Base-by-base conservation (phyloP, 495 filamentous ascomycete genomes). In the Cercophora newfieldiana region DNA sequence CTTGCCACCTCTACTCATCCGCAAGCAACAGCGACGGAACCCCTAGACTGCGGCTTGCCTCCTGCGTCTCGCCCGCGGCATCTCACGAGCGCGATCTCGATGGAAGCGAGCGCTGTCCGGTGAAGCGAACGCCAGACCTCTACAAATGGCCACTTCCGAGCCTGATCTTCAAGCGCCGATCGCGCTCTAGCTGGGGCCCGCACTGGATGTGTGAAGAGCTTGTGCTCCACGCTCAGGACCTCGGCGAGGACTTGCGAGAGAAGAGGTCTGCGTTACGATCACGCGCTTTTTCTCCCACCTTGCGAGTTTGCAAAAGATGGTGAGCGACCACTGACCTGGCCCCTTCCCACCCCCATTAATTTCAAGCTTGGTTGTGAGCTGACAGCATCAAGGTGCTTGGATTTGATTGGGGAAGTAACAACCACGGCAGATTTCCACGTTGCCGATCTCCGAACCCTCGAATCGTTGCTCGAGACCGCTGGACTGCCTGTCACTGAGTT, bases 161-260 rank as follows among this genome's bases (percentile, higher is more conserved):
- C 18, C 55, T n/a, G n/a, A 57, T 30, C n/a, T 57, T 57, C 55
- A 57, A 22, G 28, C 25, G 55, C 1, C 55, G 55, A 4, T 7
- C 21, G 28, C 1, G 14, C 1, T 57, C 55, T n/a, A 57, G 55
- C 7, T 57, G 55, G 55, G 55, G 55, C 21, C 26, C 55, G 0
- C 55, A 57, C 25, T 57, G 55, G 55, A 57, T 57, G 55, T 57
- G 55, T 26, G 26, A 57, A 12, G 55, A 57, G n/a, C 26, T 57
- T 3, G 55, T 26, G 26, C 12, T 57, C 18, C 26, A 57, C 55
- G 25, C 25, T 3, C 12, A 2, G 2, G 55, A 57, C 18, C 30
- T 14, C n/a, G 12, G 55, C 26, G 28, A 33, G 0, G 55, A 57
- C 21, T 1, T 12, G 1, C 16, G 24, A 2, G 16, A 56, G 55